Percentiles rank a stretch among this genome's conserved stretches.
phyloP scores from a whole-genome alignment of 371 early-diverging fungal species.

The Cokeromyces recurvatus region DNA sequence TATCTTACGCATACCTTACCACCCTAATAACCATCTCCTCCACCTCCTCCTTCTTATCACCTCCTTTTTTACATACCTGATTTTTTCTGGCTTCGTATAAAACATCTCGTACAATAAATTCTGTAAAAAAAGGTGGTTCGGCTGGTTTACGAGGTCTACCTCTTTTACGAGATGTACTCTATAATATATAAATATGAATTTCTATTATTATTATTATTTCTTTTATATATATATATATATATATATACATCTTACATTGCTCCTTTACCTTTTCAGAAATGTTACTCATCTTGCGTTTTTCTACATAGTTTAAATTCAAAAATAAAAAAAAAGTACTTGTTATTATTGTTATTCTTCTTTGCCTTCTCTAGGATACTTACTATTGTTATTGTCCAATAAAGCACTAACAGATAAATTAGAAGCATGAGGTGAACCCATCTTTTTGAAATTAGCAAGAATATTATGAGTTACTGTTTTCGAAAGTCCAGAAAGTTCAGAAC shows the following conservation, averaged over 20 bases:
- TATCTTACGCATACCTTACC: too few relatives aligned
- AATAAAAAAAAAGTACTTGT: too few relatives aligned
- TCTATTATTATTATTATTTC: too few relatives aligned
- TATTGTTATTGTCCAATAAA: not conserved
- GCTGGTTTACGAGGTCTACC: constrained; percentile 27
- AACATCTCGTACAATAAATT: constrained; percentile 2
- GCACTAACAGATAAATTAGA: constrained; percentile 14
- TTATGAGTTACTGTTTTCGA: constrained; percentile 34
- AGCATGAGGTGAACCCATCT: constrained; percentile 32
- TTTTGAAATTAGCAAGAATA: constrained; percentile 35
- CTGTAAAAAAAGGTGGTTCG: constrained; percentile 14
- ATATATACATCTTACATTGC: too few relatives aligned
- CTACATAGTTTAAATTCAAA: too few relatives aligned
- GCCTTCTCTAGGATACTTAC: too few relatives aligned
- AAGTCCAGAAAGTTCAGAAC: constrained; percentile 36
- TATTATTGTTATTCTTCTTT: too few relatives aligned
- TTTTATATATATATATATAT: too few relatives aligned
- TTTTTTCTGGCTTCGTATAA: constrained; percentile 6
- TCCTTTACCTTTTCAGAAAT: not conserved
- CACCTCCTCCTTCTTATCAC: too few relatives aligned
- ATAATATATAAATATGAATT: not conserved
- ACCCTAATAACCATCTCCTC: too few relatives aligned
- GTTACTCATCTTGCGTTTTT: too few relatives aligned
- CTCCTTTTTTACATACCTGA: not conserved
- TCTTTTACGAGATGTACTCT: constrained; percentile 20